phyloP scores from a whole-genome alignment of 345 rosid genomes.

The Cardamine chenopodiifolia region DNA sequence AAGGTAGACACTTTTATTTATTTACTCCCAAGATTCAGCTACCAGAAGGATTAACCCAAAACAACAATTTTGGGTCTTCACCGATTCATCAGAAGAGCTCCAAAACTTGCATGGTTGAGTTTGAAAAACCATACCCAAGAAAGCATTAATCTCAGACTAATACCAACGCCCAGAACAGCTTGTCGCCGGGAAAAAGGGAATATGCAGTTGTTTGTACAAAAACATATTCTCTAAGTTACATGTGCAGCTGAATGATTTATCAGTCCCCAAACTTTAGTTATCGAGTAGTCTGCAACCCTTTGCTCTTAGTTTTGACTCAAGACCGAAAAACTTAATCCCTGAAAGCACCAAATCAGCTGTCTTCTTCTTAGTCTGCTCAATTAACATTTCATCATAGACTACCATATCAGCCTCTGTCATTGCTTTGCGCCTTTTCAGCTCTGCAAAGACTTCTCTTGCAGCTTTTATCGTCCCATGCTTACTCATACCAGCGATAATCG shows the following conservation, averaged over 20 bases:
- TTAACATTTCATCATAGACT: conserved; percentile 74
- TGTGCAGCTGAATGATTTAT: conserved; percentile 3
- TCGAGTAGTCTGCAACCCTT: conserved; percentile 63
- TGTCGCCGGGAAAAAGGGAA: background rate
- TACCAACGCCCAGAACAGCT: background rate
- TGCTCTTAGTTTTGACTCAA: conserved; percentile 82
- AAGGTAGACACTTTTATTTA: background rate
- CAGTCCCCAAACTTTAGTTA: conserved; percentile 6
- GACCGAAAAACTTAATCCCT: conserved; percentile 81
- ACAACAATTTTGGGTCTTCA: background rate
- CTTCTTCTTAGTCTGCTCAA: conserved; percentile 80
- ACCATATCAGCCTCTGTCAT: conserved; percentile 67
- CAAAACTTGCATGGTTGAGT: conserved; percentile 16
- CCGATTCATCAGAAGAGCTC: background rate
- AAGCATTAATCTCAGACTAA: background rate
- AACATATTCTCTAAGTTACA: background rate
- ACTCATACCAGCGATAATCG: conserved; percentile 74
- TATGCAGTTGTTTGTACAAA: background rate
- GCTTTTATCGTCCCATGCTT: conserved; percentile 79
- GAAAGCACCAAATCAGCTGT: conserved; percentile 77
- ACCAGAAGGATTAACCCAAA: background rate
- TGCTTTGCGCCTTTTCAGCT: conserved; percentile 55
- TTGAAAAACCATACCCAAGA: background rate
- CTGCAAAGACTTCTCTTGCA: conserved; percentile 66
- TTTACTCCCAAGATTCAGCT: background rate